phyloP scores from a whole-genome alignment of 106 monocot species.

The Dendrobium officinale region DNA sequence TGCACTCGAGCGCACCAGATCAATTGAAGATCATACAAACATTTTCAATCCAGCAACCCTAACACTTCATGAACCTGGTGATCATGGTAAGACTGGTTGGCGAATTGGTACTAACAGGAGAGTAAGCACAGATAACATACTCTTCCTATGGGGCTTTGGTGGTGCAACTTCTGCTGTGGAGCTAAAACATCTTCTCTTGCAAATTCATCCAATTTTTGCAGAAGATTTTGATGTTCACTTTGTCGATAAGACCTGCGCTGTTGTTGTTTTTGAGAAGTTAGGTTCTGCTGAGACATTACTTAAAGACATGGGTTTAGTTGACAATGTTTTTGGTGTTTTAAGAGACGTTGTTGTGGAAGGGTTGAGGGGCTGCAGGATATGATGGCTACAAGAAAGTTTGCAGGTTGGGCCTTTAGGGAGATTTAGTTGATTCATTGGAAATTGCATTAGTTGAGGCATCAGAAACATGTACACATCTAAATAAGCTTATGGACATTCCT shows the following conservation, averaged over 20 bases:
- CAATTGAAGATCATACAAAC: slow-evolving; percentile 30
- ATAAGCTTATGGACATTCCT: slow-evolving; percentile 1
- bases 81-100: not conserved
- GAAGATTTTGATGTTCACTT: slow-evolving; percentile 5
- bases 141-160: slow-evolving; percentile 65
- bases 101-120: not conserved
- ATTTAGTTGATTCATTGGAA: too few species aligned
- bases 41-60: slow-evolving; percentile 33
- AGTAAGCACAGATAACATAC: slow-evolving; percentile 27
- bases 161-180: slow-evolving; percentile 16
- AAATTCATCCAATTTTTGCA: slow-evolving; percentile 32
- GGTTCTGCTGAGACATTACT: slow-evolving; percentile 34
- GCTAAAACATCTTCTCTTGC: slow-evolving; percentile 33
- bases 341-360: slow-evolving; percentile 39
- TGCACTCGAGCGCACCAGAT: not conserved
- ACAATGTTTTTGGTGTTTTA: slow-evolving; percentile 16
- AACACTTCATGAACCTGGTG: slow-evolving; percentile 15
- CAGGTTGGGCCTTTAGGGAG: too few species aligned
- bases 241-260: slow-evolving; percentile 54
- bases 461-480: too few species aligned
- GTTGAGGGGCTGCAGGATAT: slow-evolving; percentile 51
- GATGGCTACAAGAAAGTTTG: slow-evolving; percentile 39
- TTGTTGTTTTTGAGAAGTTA: slow-evolving; percentile 30
- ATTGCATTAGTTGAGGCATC: too few species aligned
- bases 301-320: slow-evolving; percentile 28